phyloP scores from a whole-genome alignment of 2,329 filamentous ascomycete species.

The Botrytis cinerea region DNA sequence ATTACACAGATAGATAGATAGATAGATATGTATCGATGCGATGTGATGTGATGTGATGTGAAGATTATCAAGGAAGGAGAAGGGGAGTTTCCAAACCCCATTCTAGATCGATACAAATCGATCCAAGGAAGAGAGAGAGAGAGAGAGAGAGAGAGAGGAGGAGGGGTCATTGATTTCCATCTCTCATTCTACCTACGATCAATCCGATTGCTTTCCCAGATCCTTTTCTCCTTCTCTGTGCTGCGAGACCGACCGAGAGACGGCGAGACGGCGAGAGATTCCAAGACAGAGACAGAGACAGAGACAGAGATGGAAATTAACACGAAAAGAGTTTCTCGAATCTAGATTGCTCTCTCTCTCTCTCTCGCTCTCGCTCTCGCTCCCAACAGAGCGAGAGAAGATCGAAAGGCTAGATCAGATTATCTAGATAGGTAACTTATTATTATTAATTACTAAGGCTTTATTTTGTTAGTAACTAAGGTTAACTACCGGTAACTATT shows the following conservation, averaged over 20 bases:
- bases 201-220: not conserved
- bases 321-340: not conserved
- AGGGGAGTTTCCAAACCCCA: not conserved
- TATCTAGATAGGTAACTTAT: no score
- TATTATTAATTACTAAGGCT: no score
- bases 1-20: not conserved
- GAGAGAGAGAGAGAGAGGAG: no score
- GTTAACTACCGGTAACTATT: no score
- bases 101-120: not conserved
- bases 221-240: not conserved
- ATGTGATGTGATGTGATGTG: not conserved
- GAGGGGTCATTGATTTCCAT: not conserved
- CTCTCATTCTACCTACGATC: no score
- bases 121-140: not conserved
- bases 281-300: not conserved
- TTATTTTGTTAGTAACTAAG: no score
- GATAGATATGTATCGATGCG: not conserved
- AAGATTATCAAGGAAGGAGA: no score
- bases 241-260: no score
- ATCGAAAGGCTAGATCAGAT: not conserved
- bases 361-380: no score
- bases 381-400: no score
- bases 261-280: not conserved
- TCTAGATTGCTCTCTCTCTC: not conserved
- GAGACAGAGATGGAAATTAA: not conserved